Conservation (phyloP, 352 stramenopile genomes). For the Phytophthora gonapodyides region DNA sequence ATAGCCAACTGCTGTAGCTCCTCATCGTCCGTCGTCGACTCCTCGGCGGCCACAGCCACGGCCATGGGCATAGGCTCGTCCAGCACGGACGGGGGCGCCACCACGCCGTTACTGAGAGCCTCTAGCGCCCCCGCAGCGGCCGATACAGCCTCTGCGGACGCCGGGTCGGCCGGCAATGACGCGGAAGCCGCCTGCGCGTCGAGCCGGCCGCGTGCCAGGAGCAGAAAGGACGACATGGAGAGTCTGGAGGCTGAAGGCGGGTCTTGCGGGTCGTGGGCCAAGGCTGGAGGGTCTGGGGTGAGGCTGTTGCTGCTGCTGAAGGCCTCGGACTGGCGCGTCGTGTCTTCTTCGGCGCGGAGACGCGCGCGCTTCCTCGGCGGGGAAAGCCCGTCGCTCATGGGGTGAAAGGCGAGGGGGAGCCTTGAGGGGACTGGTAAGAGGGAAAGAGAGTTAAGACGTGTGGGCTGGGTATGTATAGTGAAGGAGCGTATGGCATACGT, state of each 20-base stretch:
- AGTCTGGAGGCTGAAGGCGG: slow-evolving; percentile 7
- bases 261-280: slow-evolving; percentile 5
- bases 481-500: too few relatives aligned
- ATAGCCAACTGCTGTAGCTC: slow-evolving; percentile 74
- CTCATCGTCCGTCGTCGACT: slow-evolving; percentile 81
- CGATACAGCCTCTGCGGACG: slow-evolving; percentile 14
- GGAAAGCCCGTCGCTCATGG: slow-evolving; percentile 41
- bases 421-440: background rate
- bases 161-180: slow-evolving; percentile 12
- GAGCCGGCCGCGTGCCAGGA: slow-evolving; percentile 31
- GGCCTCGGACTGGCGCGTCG: background rate
- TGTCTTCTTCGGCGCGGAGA: slow-evolving; percentile 35
- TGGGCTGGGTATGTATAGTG: background rate
- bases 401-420: background rate
- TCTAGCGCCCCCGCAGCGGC: slow-evolving; percentile 30
- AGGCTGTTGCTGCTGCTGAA: background rate
- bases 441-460: background rate
- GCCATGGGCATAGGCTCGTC: slow-evolving; percentile 45
- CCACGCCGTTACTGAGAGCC: slow-evolving; percentile 32
- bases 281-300: background rate
- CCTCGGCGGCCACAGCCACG: slow-evolving; percentile 49
- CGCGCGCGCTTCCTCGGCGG: slow-evolving; percentile 46
- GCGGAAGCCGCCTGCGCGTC: slow-evolving; percentile 23
- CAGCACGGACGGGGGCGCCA: slow-evolving; percentile 3
- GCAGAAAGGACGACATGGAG: slow-evolving; percentile 46